Conservation (phyloP, 257 asterid genomes). For the Nicotiana tomentosiformis region DNA sequence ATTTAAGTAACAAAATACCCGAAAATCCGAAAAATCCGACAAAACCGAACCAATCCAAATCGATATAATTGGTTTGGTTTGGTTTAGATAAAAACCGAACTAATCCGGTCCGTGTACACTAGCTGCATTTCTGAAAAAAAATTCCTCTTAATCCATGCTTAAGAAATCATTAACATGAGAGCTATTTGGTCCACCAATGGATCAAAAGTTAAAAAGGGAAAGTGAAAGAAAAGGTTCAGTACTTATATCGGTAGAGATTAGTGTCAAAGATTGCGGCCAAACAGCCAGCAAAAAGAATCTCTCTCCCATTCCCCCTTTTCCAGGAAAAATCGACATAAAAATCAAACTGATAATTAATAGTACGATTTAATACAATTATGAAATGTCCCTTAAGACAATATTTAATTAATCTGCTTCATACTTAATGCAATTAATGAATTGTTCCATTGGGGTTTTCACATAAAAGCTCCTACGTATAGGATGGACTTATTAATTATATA, state of each 20-base stretch:
- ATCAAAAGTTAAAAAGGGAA: too few relatives aligned
- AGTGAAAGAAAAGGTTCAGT: too few relatives aligned
- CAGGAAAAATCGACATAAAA: neutral
- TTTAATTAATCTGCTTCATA: slow-evolving; percentile 22
- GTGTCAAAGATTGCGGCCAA: neutral
- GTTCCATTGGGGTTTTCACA: slow-evolving; percentile 32
- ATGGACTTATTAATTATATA: slow-evolving; percentile 21
- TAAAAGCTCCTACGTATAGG: slow-evolving; percentile 20
- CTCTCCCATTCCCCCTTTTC: neutral
- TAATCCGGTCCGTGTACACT: too few relatives aligned
- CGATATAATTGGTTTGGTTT: too few relatives aligned
- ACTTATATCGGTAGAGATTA: neutral
- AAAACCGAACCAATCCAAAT: too few relatives aligned
- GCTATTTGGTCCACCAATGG: too few relatives aligned
- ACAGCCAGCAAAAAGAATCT: neutral
- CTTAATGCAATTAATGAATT: slow-evolving; percentile 21
- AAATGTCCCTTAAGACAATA: neutral
- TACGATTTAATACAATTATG: neutral
- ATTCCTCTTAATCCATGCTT: too few relatives aligned
- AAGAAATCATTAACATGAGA: too few relatives aligned
- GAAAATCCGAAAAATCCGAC: too few relatives aligned
- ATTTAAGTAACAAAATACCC: too few relatives aligned
- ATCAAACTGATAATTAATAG: neutral
- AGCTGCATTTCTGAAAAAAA: too few relatives aligned
- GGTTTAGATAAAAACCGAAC: too few relatives aligned